phyloP scores from a whole-genome alignment of 345 rosid species.

The Arabidopsis arenosa region DNA sequence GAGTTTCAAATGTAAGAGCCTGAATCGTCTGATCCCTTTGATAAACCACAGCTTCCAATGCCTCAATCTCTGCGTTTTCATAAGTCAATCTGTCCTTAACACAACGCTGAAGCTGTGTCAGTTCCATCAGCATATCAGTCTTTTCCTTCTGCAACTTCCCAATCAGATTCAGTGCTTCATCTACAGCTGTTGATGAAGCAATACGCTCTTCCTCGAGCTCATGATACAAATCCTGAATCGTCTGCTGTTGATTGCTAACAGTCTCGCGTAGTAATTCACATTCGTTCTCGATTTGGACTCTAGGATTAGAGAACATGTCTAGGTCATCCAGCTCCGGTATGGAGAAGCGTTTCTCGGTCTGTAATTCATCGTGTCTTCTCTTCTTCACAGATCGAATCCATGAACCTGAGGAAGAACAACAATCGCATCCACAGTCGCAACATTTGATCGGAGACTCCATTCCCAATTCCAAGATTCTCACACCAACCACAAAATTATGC shows the following conservation, averaged over 20 bases:
- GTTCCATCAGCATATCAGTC: constrained; percentile 82
- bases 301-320: constrained; percentile 53
- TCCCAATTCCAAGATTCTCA: constrained; percentile 46
- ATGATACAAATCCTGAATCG: constrained; percentile 71
- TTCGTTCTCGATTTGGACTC: constrained; percentile 82
- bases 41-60: constrained; percentile 65
- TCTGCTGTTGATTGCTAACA: constrained; percentile 69
- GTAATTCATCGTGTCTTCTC: constrained; percentile 64
- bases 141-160: constrained; percentile 82
- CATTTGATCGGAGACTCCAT: constrained; percentile 54
- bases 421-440: constrained; percentile 68
- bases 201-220: constrained; percentile 92
- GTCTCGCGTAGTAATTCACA: constrained; percentile 74
- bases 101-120: constrained; percentile 66
- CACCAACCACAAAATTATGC: background rate
- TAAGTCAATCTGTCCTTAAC: constrained; percentile 78
- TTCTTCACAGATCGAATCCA: constrained; percentile 76
- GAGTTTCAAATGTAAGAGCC: constrained; percentile 79
- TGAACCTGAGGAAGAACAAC: constrained; percentile 56
- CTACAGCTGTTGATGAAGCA: constrained; percentile 77
- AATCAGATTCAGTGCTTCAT: constrained; percentile 89
- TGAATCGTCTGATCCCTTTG: constrained; percentile 79
- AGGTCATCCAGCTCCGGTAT: constrained; percentile 54
- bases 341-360: constrained; percentile 49
- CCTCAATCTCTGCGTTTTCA: constrained; percentile 73